A percentile compares a stretch with the other conserved stretches of the same genome.
phyloP scores from a whole-genome alignment of 176 grass and related monocot species.

The Neostapfia colusana region DNA sequence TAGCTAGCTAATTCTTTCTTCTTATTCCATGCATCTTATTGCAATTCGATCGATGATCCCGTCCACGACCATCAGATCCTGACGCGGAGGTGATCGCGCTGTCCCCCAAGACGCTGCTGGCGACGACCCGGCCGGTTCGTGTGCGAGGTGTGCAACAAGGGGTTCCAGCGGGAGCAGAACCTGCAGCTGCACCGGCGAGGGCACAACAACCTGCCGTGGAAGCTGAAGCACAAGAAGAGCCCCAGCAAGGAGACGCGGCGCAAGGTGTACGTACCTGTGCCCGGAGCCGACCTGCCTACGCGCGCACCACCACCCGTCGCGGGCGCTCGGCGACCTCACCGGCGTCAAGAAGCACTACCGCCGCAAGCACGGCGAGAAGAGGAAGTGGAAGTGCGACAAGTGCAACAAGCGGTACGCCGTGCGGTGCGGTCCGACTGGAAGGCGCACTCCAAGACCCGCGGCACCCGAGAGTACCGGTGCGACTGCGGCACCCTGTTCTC shows the following conservation, averaged over 20 bases:
- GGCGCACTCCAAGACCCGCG: conserved; percentile 88
- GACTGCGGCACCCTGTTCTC: conserved; percentile 96
- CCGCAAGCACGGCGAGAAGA: conserved; percentile 98
- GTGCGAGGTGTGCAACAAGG: conserved; percentile 90
- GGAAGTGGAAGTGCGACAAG: conserved; percentile 99
- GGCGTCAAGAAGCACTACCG: conserved; percentile 91
- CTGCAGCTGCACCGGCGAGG: conserved; percentile 88
- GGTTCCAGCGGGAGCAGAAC: conserved; percentile 90
- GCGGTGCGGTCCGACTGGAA: conserved; percentile 96
- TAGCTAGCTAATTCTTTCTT: not conserved
- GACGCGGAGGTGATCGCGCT: conserved; percentile 88
- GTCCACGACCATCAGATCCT: conserved; percentile 48
- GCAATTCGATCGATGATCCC: not conserved
- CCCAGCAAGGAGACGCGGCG: conserved; percentile 70
- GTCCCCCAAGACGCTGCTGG: conserved; percentile 69
- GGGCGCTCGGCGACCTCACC: conserved; percentile 81
- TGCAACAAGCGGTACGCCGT: conserved; percentile 91
- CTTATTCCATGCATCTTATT: not conserved
- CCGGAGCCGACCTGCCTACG: conserved; percentile 85
- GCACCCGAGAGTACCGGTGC: conserved; percentile 80
- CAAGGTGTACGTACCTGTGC: conserved; percentile 83
- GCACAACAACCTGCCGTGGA: conserved; percentile 93
- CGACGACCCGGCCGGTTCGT: conserved; percentile 83
- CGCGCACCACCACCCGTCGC: conserved; percentile 79
- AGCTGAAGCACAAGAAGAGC: conserved; percentile 92